A percentile compares a stretch with the other conserved stretches of the same genome.
These are phyloP conservation scores for Psidium friedrichsthalianum DNA, from an alignment of 345 rosid species.

Conservation along the genomic window DNA sequence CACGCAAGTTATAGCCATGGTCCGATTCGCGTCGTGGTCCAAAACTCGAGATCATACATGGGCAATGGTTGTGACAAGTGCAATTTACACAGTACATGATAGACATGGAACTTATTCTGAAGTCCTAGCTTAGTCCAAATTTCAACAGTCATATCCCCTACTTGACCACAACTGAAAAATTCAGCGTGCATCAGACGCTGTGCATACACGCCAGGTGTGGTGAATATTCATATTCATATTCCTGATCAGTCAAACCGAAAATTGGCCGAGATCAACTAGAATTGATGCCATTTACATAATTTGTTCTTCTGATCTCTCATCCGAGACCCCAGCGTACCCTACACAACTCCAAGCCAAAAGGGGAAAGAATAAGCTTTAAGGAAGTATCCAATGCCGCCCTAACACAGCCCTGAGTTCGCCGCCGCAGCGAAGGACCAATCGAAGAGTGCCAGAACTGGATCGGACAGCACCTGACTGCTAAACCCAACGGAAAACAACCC, in stretches of 20 bases:
- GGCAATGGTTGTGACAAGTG: neutral
- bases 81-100: neutral
- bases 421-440: neutral
- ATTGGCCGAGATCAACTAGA: neutral
- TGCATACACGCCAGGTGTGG: neutral
- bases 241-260: neutral
- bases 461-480: rapidly evolving
- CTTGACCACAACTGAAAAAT: neutral
- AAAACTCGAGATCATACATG: neutral
- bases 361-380: neutral
- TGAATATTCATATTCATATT: neutral
- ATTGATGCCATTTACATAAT: neutral
- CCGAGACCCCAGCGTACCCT: neutral
- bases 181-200: neutral
- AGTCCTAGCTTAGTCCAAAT: neutral
- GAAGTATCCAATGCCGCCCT: neutral
- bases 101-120: neutral
- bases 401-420: neutral
- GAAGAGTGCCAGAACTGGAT: neutral
- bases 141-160: neutral
- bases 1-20: neutral
- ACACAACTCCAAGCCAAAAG: neutral
- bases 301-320: neutral
- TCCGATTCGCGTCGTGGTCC: neutral
- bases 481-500: neutral